A percentile compares a stretch with the other conserved stretches of the same genome.
Evolutionary conservation across 371 early-diverging fungal species (phyloP).

Genomic region (Circinella minor): DNA sequence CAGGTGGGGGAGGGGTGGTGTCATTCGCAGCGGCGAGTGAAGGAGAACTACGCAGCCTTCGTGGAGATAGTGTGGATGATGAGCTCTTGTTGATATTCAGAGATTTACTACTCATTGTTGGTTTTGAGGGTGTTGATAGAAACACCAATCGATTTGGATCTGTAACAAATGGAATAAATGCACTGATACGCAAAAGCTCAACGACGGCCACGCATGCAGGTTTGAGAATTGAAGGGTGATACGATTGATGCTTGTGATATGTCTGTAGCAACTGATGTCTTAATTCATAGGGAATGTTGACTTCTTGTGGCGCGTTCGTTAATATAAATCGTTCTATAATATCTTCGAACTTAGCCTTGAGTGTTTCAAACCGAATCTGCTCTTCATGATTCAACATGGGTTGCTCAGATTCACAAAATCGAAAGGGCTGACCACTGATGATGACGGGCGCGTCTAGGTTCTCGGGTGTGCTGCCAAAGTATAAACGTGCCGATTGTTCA

Average conservation of each 20-base stretch:
- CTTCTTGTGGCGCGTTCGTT: slow-evolving; percentile 42
- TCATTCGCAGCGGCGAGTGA: slow-evolving; percentile 9
- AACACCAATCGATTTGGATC: slow-evolving; percentile 24
- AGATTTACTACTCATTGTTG: slow-evolving; percentile 6
- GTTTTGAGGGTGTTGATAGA: slow-evolving; percentile 2
- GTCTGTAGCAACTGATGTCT: slow-evolving; percentile 32
- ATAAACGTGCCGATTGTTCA: slow-evolving; percentile 18
- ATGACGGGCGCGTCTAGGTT: slow-evolving; percentile 11
- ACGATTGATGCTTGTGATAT: slow-evolving; percentile 27
- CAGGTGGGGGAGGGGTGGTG: slow-evolving; percentile 8
- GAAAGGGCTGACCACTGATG: slow-evolving; percentile 17
- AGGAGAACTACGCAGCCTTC: slow-evolving; percentile 6
- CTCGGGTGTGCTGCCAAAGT: slow-evolving; percentile 21
- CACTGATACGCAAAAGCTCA: slow-evolving; percentile 42
- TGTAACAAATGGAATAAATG: slow-evolving; percentile 46
- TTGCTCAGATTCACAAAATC: slow-evolving; percentile 15
- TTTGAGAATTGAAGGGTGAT: slow-evolving; percentile 39
- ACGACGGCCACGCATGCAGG: slow-evolving; percentile 40
- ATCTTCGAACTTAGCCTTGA: slow-evolving; percentile 34
- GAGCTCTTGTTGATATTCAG: not conserved
- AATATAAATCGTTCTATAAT: slow-evolving; percentile 35
- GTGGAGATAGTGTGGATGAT: slow-evolving; percentile 14
- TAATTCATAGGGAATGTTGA: slow-evolving; percentile 46
- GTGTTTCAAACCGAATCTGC: slow-evolving; percentile 25
- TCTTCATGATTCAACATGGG: slow-evolving; percentile 26